Evolutionary conservation across 2,329 filamentous ascomycete species (phyloP), one percentile per base, ranked within the genome.

Genomic region (Arthrocladium fulminans): DNA sequence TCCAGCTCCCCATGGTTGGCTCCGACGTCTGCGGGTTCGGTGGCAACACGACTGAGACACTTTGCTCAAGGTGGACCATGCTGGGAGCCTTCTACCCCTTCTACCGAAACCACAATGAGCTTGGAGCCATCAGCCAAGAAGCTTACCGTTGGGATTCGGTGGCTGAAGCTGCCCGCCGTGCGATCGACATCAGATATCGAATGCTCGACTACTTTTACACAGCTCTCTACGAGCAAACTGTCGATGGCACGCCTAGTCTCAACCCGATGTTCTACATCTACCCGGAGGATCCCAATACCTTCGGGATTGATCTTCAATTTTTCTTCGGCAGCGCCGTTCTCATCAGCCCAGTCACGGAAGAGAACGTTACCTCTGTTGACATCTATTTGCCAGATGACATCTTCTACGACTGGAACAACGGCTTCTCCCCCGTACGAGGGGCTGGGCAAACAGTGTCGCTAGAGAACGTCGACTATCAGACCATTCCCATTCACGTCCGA

Each of bases 201-300:
- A 71, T 89, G n/a, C 71, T 89, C 10, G 85, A 88, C 59, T 89
- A 89, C 67, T 73, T 86, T 51, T 89, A 90, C 70, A 88, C 85
- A 1, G 78, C 80, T 0, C 71, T 88, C 56, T 71, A 81, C 60
- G 66, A 68, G 49, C 77, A 86, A 61, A 75, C 72, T 24, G 59
- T 70, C 15, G 74, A 75, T 37, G 86, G 86, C 27, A 74, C 73
- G 1, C 84, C 86, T 0, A 70, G 81, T 54, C 68, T 88, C 47
- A 80, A 79, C 57, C 85, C 86, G 0, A 65, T 88, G 48, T 87
- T 84, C 66, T 90, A 81, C 68, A 61, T 79, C 23, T 89, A 88
- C 61, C 84, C 78, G 0, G 55, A 67, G 12, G 78, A 81, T 54
- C 41, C 60, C 2, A 71, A 75, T 49, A 75, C 74, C 0, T 77